Evolutionary conservation across 2,329 filamentous ascomycete species (phyloP), one percentile per base, ranked within the genome.

Genomic region (Ceratocystiopsis sp.): DNA sequence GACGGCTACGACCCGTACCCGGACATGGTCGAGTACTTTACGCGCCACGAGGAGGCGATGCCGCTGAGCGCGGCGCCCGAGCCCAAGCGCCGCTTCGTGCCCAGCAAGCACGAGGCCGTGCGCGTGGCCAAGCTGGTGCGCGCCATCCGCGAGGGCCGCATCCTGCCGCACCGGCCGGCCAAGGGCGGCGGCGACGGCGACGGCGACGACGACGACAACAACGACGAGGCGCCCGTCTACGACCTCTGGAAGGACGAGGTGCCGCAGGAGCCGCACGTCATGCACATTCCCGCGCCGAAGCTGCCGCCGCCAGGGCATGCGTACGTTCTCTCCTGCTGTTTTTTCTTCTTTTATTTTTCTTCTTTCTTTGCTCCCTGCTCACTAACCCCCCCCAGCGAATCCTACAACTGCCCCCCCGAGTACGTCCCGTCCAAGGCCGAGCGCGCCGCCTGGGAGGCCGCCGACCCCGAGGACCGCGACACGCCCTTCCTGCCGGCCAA

Each of bases 201-300:
- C 37, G 62, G 84, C 52, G 72, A 78, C 48, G 75, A 87, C 50
- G 76, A 84, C 44, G 47, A 21, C 6, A 74, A 82, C 42, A 77
- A 84, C 44, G 69, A 82, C 46, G 77, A 82, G 43, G 68, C 81
- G 36, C 72, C 73, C 19, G 78, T 78, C 54, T 94, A 86, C 55
- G 91, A 98, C 56, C 74, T 98, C 43, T 98, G 91, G 91, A 85
- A 89, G 43, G 84, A 96, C 55, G 89, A 98, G 60, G 75, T 80
- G 52, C 76, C 84, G 12, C 73, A 80, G 52, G 75, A 82, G 33
- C 81, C 87, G 48, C 84, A 96, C 59, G 69, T 82, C 34, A 96
- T 96, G 87, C 84, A 95, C 55, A 81, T 96, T 43, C 83, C 91
- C 15, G 89, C 91, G 1, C 91, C 91, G 6, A 98, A 98, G 59